Evolutionary conservation across 2,329 filamentous ascomycete species (phyloP).

Genomic region (Ilyonectria sp.): DNA sequence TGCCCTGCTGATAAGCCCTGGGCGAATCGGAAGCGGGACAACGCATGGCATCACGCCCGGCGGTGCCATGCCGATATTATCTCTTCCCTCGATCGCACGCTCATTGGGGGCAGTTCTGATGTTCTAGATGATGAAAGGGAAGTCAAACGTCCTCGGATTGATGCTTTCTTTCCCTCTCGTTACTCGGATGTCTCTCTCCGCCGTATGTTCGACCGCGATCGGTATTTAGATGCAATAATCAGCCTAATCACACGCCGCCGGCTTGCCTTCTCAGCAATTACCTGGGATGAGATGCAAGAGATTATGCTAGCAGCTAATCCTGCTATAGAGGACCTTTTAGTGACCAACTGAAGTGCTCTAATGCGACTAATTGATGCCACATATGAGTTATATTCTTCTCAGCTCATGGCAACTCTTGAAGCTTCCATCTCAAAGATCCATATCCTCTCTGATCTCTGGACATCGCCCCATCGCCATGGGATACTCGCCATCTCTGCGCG

Average conservation of each 20-base stretch:
- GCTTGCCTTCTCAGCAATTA: background rate
- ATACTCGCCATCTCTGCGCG: too few species aligned
- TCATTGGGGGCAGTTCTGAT: background rate
- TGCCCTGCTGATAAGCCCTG: background rate
- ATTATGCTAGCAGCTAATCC: background rate
- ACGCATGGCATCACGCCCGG: background rate
- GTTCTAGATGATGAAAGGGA: conserved; percentile 1
- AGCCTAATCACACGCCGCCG: background rate
- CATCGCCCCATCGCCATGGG: too few species aligned
- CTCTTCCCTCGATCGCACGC: background rate
- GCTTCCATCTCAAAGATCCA: too few species aligned
- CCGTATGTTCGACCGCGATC: conserved; percentile 1
- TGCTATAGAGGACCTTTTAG: conserved; percentile 1
- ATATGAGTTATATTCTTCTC: background rate
- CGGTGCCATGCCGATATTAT: background rate
- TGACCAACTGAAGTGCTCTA: background rate
- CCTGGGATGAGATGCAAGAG: background rate
- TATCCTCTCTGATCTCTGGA: too few species aligned
- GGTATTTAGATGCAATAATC: conserved; percentile 1
- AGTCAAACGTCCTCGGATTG: background rate
- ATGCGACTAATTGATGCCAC: background rate
- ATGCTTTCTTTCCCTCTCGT: background rate
- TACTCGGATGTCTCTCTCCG: background rate
- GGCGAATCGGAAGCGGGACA: background rate
- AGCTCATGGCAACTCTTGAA: too few species aligned